Conservation (phyloP, 1,284 basidiomycete genomes). For the Cutaneotrichosporon cavernicola region DNA sequence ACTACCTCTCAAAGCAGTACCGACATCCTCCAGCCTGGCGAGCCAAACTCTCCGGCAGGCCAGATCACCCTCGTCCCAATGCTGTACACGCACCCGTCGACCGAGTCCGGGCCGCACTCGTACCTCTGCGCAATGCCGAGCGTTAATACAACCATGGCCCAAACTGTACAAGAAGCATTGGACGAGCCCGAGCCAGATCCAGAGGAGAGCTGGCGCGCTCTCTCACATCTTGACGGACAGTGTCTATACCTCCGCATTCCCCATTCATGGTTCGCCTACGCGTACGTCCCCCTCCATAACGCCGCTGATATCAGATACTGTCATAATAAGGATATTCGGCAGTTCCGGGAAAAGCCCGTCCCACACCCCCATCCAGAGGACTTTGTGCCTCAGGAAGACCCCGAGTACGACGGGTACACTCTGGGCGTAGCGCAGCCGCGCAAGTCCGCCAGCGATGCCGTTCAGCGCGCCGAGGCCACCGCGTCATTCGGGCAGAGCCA, state of each 20-base stretch:
- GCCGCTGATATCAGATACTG: conserved; percentile 61
- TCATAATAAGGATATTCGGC: conserved; percentile 81
- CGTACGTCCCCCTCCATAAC: conserved; percentile 43
- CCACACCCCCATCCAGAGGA: conserved; percentile 65
- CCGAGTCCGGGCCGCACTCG: conserved; percentile 19
- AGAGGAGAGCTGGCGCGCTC: conserved; percentile 42
- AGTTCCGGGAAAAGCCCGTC: conserved; percentile 72
- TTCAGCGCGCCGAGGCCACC: conserved; percentile 24
- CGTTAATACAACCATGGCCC: conserved; percentile 33
- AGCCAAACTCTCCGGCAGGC: neutral
- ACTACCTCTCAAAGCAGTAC: neutral
- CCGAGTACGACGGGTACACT: conserved; percentile 54
- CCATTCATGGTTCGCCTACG: conserved; percentile 85
- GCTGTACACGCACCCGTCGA: conserved; percentile 31
- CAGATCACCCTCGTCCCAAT: conserved; percentile 30
- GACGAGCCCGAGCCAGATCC: conserved; percentile 48
- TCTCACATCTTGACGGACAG: conserved; percentile 54
- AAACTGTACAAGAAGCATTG: conserved; percentile 29
- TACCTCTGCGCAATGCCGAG: conserved; percentile 51
- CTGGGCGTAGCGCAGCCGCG: conserved; percentile 41
- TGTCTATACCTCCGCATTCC: conserved; percentile 53
- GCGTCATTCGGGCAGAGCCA: conserved; percentile 35
- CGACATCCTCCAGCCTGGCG: neutral
- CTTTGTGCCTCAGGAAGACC: conserved; percentile 68
- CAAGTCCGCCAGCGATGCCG: conserved; percentile 4